phyloP scores from a whole-genome alignment of 805 yeast genomes.

The Clavispora asparagi region DNA sequence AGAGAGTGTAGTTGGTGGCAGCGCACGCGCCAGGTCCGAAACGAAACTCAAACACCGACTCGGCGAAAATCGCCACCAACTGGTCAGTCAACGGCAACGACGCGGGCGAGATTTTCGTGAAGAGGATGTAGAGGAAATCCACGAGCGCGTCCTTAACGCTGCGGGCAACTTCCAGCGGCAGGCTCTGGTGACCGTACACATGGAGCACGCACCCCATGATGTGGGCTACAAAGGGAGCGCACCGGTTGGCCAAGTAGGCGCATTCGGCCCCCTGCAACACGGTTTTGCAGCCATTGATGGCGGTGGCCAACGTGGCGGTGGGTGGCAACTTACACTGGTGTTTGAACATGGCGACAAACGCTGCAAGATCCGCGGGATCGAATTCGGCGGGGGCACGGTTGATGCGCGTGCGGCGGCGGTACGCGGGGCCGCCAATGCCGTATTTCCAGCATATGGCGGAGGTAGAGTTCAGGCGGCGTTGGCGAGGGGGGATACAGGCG shows the following conservation, averaged over 20 bases:
- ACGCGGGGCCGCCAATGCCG: background rate
- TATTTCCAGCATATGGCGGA: background rate
- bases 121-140: slow-evolving; percentile 2
- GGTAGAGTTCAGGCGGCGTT: background rate
- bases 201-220: background rate
- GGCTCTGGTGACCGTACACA: background rate
- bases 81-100: slow-evolving; percentile 2
- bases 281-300: background rate
- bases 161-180: background rate
- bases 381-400: background rate
- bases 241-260: background rate
- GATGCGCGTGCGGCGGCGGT: background rate
- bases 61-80: slow-evolving; percentile 8
- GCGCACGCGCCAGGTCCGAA: slow-evolving; percentile 4
- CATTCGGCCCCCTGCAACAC: background rate
- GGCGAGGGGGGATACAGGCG: background rate
- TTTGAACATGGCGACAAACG: background rate
- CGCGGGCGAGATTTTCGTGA: slow-evolving; percentile 1
- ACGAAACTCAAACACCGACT: slow-evolving; percentile 9
- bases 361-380: background rate
- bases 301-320: background rate
- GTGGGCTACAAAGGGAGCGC: background rate
- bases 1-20: slow-evolving; percentile 1
- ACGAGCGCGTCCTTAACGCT: background rate
- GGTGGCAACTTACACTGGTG: background rate